phyloP scores from a whole-genome alignment of 2,329 filamentous ascomycete genomes.

The Scedosporium apiospermum region DNA sequence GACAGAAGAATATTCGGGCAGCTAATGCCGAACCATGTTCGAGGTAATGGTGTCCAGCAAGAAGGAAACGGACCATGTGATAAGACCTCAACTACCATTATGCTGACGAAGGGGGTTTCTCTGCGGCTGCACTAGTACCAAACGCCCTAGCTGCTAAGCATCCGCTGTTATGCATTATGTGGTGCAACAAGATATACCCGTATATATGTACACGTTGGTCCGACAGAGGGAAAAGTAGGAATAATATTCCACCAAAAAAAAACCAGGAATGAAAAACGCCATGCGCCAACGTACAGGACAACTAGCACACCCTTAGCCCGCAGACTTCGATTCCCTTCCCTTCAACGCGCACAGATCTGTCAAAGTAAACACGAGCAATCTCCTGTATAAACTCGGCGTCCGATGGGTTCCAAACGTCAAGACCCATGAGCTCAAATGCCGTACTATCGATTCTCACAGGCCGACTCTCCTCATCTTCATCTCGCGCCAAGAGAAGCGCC shows the following conservation, averaged over 20 bases:
- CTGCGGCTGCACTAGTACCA: neutral
- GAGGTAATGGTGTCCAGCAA: no score
- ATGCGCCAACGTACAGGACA: neutral
- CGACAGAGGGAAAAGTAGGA: neutral
- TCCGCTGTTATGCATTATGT: neutral
- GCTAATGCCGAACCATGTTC: no score
- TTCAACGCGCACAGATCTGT: conserved; percentile 51
- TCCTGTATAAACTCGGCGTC: conserved; percentile 62
- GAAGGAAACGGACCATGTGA: no score
- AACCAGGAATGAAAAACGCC: neutral
- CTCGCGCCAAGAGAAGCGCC: conserved; percentile 8
- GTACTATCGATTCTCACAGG: conserved; percentile 50
- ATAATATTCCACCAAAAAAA: neutral
- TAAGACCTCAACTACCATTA: neutral
- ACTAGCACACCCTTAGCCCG: conserved; percentile 57
- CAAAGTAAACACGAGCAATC: conserved; percentile 57
- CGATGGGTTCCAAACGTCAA: conserved; percentile 65
- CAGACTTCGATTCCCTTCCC: conserved; percentile 66
- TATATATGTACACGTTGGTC: no score
- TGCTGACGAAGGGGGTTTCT: neutral
- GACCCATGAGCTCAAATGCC: conserved; percentile 60
- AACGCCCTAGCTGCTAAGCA: neutral
- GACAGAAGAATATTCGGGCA: neutral
- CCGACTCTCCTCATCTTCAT: conserved; percentile 17
- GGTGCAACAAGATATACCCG: neutral